Conservation (phyloP, 1,139 yeast species). For the Kluyveromyces sp. region DNA sequence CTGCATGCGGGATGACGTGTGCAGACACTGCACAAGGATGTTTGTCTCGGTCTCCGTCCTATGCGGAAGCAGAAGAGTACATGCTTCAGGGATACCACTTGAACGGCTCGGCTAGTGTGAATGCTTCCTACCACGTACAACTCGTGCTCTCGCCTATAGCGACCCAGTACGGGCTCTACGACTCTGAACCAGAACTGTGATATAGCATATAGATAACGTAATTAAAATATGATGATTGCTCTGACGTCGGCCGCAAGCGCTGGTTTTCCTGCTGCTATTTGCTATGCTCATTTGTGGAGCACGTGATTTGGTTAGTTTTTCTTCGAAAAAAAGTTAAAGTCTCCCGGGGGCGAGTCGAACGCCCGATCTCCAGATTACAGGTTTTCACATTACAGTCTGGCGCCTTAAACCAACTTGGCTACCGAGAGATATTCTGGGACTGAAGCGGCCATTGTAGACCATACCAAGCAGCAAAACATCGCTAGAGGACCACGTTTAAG, state of each 20-base stretch:
- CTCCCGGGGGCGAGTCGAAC: slow-evolving; percentile 29
- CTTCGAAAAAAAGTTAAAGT: slow-evolving; percentile 12
- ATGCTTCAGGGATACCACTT: slow-evolving; percentile 1
- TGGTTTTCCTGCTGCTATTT: no score
- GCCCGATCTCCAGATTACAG: slow-evolving; percentile 25
- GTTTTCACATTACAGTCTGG: slow-evolving; percentile 14
- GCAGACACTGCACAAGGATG: no score
- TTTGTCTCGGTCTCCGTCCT: no score
- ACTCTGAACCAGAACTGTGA: slow-evolving; percentile 3
- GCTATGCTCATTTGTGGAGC: no score
- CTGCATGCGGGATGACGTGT: no score
- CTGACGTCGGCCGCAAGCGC: neutral
- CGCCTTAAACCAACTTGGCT: slow-evolving; percentile 19
- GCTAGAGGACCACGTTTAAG: no score
- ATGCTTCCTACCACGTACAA: slow-evolving; percentile 8
- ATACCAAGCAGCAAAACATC: no score
- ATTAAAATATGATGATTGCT: neutral
- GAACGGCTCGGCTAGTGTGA: slow-evolving; percentile 3
- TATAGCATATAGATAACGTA: neutral
- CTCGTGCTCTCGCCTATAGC: slow-evolving; percentile 4
- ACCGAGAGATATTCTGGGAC: no score
- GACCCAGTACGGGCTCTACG: slow-evolving; percentile 10
- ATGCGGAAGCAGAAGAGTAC: slow-evolving; percentile 2
- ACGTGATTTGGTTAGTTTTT: no score
- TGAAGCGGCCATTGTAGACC: no score